Base-by-base conservation (phyloP, 495 filamentous ascomycete genomes). In the Hyaloscypha bicolor region DNA sequence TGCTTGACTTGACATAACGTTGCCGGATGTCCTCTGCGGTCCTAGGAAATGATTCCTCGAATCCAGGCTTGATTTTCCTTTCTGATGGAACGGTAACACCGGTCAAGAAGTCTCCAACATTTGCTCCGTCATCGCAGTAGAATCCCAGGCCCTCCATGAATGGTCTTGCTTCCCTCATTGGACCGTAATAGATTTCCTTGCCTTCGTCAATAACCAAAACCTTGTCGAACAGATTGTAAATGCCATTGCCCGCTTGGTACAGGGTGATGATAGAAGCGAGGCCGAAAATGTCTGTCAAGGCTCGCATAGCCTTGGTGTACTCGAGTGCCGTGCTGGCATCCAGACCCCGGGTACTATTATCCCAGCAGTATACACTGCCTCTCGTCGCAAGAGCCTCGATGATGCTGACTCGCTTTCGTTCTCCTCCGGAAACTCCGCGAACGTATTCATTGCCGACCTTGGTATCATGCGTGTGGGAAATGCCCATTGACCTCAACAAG, bases 401-500 rank as follows among this genome's bases (percentile, higher is more conserved):
- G 60, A 91, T 90, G n/a, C 83, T 87, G 25, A 91, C 88, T 60
- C 93, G 87, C 76, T 93, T 93, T 32, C 91, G 81, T 73, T 97
- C 93, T 25, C 93, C 93, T 52, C 93, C 93, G 30, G 88, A 92
- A n/a, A 96, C 85, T 69, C 93, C 93, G 19, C 93, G 90, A 59
- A 94, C 83, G 72, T 91, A 92, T 8, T 86, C 84, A 66, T 93
- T 91, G 5, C 93, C 93, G 31, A 96, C 91, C 31, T 92, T 87
- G 0, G 93, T 96, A 70, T 92, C 85, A 31, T 84, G 82, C 1
- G 92, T 94, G 72, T 96, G 91, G 71, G 91, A 87, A 53, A 96
- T 94, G 67, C 93, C 93, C 81, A 96, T 94, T 87, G 94, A 93
- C 66, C 88, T 90, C 48, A 94, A 78, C n/a, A 95, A 78, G 73